Evolutionary conservation across 192 early-diverging fungal species (phyloP), one percentile per base, ranked within the genome.

Genomic region (Rhizoclosmatium sp.): DNA sequence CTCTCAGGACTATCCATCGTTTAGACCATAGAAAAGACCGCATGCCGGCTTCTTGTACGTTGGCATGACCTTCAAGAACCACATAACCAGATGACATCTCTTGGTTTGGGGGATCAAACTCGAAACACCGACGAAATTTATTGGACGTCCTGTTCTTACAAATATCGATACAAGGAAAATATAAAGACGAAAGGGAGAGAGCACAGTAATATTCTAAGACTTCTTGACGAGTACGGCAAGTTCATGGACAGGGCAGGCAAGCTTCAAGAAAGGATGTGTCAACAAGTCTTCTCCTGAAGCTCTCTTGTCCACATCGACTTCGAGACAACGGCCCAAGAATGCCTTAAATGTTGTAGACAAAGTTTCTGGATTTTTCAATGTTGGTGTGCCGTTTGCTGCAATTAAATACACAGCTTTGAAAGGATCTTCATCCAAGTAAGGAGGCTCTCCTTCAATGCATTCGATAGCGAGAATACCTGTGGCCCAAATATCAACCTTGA

Each of bases 381-480:
- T 89, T 4, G 96, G 97, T 7, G 95, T 97, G 39, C 97, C 97
- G 56, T 94, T 98, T 23, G 95, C 96, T 2, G 95, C 96, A 82
- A 90, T 87, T 44, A 90, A 76, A 82, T 89, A 89, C 48, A 91
- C 75, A 3, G 87, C 84, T 59, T 92, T 87, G 16, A 97, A 83
- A 3, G 97, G 97, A 64, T 97, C 93, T 79, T 97, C 96, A 71
- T 98, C 92, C 58, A 98, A 82, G 84, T 98, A 98, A 21, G 97
- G 97, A 67, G 97, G 97, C 78, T 98, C 95, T 9, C 96, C 95
- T 83, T 98, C 97, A 49, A 97, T 83, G 95, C 97, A 97, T 83
- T 98, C 97, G 65, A 98, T 97, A n/a, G 93, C 93, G 93, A 98
- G 94, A 83, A 98, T 97, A 4, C 97, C 97, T 23, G 96, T 82